Base-by-base conservation (phyloP, 2,329 filamentous ascomycete genomes). In the Sclerotinia sclerotiorum region DNA sequence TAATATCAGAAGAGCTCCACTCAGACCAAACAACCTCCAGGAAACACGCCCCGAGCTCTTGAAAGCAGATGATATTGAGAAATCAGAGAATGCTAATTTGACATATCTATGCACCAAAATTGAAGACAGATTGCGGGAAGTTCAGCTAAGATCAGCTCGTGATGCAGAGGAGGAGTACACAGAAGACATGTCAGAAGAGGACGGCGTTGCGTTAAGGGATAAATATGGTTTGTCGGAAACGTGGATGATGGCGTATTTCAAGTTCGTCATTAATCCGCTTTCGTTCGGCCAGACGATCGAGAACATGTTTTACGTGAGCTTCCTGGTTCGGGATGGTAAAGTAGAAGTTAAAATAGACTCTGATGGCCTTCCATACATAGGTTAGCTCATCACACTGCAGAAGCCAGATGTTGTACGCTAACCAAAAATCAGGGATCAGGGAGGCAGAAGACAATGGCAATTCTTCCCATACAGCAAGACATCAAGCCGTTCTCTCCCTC, bases 271-370 rank as follows among this genome's bases (percentile, higher is more conserved):
- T 72, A 97, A 99, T 74, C 95, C 95, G 0, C 82, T 82, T 51
- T 97, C 93, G 0, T 99, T 98, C 75, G 92, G 92, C 0, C 95
- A 99, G 79, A 97, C 93, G 0, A 89, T 99, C 8, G 95, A 99
- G 78, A 99, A 99, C 75, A 83, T 99, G 74, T 99, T 99, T 79
- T 98, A 98, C 78, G 87, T 97, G 73, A 96, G 92, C 77, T 99
- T 99, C 76, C 81, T 99, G 70, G 93, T 98, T 69, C 88, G 92
- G 69, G 95, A 99, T 79, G 93, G 93, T 15, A 87, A 86, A 69
- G 86, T 93, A 7, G 87, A 87, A 46, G 84, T 99, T n/a, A 83
- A 86, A 3, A 85, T 88, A 68, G 94, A 97, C 75, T 84, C 88
- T 17, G 81, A 90, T 70, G 88, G 86, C 1, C 81, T 97, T 54